phyloP scores from a whole-genome alignment of 208 protist species.

The Acanthamoeba lugdunensis region DNA sequence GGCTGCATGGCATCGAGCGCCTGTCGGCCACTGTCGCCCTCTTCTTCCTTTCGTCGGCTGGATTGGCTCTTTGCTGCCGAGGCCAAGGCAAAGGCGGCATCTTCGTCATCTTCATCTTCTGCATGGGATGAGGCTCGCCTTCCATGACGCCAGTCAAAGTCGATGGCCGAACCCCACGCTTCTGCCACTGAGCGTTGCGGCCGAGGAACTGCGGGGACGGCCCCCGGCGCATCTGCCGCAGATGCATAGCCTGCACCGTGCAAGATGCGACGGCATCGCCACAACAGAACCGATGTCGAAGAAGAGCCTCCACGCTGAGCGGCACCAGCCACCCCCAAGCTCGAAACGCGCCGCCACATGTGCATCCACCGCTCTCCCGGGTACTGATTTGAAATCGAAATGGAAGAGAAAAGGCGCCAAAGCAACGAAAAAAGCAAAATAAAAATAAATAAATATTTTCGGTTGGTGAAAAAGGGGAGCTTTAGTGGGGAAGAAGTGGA shows the following conservation, averaged over 20 bases:
- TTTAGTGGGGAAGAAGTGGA: too few relatives aligned
- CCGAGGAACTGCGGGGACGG: not conserved
- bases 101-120: not conserved
- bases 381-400: too few relatives aligned
- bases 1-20: conserved; percentile 44
- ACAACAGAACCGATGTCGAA: not conserved
- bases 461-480: too few relatives aligned
- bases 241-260: not conserved
- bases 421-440: not conserved
- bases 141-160: conserved; percentile 10
- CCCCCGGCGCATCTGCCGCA: not conserved
- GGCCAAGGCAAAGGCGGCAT: not conserved
- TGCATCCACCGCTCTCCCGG: not conserved
- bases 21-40: not conserved
- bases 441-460: not conserved
- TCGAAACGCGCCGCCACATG: not conserved
- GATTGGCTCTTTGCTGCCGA: not conserved
- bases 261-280: not conserved
- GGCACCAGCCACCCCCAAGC: too few relatives aligned
- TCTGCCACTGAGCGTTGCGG: not conserved
- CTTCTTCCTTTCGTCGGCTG: not conserved
- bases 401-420: too few relatives aligned
- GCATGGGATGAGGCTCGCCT: not conserved
- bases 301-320: not conserved
- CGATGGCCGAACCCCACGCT: not conserved